phyloP scores from a whole-genome alignment of 352 stramenopile genomes.

The Phytophthora citricola region DNA sequence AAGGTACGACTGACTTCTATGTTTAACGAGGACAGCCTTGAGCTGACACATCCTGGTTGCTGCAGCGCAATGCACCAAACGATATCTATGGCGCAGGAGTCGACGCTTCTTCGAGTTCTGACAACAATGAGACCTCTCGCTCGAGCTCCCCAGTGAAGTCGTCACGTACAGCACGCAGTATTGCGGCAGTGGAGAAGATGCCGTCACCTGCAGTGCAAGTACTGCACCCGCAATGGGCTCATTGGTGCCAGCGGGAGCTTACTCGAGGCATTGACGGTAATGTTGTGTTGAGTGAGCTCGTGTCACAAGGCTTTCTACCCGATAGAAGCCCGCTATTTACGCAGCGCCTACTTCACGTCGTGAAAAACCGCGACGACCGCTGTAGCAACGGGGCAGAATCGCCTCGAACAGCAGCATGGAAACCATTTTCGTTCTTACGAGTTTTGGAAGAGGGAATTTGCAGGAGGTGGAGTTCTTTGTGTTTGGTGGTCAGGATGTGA shows the following conservation, averaged over 20 bases:
- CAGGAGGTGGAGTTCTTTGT: conserved; percentile 72
- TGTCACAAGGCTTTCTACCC: conserved; percentile 54
- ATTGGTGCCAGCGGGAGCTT: conserved; percentile 73
- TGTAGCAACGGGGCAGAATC: conserved; percentile 36
- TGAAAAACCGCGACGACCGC: conserved; percentile 40
- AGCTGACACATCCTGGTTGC: conserved; percentile 23
- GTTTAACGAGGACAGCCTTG: background rate
- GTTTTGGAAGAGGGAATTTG: conserved; percentile 51
- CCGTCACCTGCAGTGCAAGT: conserved; percentile 26
- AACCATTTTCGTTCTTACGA: conserved; percentile 55
- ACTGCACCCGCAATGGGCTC: conserved; percentile 66
- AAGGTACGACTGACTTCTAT: conserved; percentile 36
- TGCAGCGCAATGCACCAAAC: conserved; percentile 46
- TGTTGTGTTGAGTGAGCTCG: conserved; percentile 63
- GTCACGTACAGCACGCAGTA: conserved; percentile 28
- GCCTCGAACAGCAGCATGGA: conserved; percentile 23
- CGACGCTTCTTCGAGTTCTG: background rate
- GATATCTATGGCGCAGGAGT: conserved; percentile 49
- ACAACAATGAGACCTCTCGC: conserved; percentile 10
- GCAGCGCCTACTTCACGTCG: conserved; percentile 47
- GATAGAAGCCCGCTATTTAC: conserved; percentile 62
- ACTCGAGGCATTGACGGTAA: conserved; percentile 62
- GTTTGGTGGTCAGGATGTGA: conserved; percentile 65
- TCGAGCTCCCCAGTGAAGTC: conserved; percentile 20
- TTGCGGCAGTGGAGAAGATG: conserved; percentile 31